Base-by-base conservation (phyloP, 2,329 filamentous ascomycete species). In the Alternaria brassicicola region DNA sequence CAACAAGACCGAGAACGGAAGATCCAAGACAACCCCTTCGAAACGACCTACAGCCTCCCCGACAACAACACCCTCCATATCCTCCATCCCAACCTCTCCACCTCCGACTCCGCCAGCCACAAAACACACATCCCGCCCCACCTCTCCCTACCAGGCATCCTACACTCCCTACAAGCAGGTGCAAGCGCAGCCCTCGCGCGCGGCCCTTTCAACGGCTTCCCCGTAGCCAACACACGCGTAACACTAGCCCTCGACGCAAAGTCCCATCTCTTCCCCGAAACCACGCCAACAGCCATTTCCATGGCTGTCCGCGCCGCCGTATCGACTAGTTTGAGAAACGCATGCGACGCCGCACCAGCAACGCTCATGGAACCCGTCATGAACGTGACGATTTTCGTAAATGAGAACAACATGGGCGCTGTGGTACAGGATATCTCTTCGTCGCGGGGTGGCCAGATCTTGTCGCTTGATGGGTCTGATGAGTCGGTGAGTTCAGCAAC, bases 281-380 rank as follows among this genome's bases (percentile, higher is more conserved):
- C 86, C 9, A 89, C 88, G 0, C 83, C 88, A 0, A 88, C 87
- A 1, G 90, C 81, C 65, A 84, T 82, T 75, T 93, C 86, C 70
- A 92, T 82, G 78, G 92, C 83, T 59, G 88, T 83, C 67, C 88
- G 78, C 73, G 60, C 66, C 2, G 73, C 91, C 2, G 89, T 93
- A 0, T 86, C 89, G 58, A 82, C 84, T 8, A 89, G 89, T 0
- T 83, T 98, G 1, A 85, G 85, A 49, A 83, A 86, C 17, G 86
- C 88, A 0, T 83, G 86, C 54, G 79, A 83, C 9, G 76, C 79
- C 26, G 73, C 80, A 3, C 79, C 82, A 3, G 85, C 92, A 1
- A 84, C 85, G 1, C 81, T 99, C 36, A 89, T 98, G 79, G 95
- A 99, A 73, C 95, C 95, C 1, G 91, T 99, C 53, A 97, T 98